phyloP scores from a whole-genome alignment of 148 eudicot species.

The Diospyros kaki region DNA sequence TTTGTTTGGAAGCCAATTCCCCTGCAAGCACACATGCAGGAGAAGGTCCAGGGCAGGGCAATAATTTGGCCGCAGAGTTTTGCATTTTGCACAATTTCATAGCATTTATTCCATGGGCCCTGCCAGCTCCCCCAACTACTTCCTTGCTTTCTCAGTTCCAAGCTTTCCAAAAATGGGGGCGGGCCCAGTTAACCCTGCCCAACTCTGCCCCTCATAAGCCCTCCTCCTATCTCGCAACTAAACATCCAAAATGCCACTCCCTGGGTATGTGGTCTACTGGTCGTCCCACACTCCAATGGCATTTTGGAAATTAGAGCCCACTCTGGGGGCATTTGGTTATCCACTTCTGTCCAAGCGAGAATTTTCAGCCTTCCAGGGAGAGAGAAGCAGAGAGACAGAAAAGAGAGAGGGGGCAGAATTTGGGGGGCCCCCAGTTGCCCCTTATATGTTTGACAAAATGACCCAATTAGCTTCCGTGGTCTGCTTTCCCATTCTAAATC shows the following conservation, averaged over 20 bases:
- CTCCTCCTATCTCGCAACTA: background rate
- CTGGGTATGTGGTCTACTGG: too few species aligned
- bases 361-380: background rate
- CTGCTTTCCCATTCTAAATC: too few species aligned
- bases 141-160: background rate
- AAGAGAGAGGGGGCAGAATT: background rate
- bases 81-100: background rate
- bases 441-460: background rate
- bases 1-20: too few species aligned
- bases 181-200: background rate
- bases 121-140: background rate
- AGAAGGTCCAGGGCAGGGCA: background rate
- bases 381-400: background rate
- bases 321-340: background rate
- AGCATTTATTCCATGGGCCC: conserved; percentile 4
- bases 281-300: background rate
- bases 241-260: too few species aligned
- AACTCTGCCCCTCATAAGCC: background rate
- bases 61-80: background rate
- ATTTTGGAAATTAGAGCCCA: background rate
- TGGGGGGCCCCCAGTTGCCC: background rate
- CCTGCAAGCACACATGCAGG: background rate
- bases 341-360: background rate
- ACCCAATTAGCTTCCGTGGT: background rate
- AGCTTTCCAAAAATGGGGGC: background rate